Conservation (phyloP, 2,329 filamentous ascomycete genomes). For the Monilinia vaccinii-corymbosi region DNA sequence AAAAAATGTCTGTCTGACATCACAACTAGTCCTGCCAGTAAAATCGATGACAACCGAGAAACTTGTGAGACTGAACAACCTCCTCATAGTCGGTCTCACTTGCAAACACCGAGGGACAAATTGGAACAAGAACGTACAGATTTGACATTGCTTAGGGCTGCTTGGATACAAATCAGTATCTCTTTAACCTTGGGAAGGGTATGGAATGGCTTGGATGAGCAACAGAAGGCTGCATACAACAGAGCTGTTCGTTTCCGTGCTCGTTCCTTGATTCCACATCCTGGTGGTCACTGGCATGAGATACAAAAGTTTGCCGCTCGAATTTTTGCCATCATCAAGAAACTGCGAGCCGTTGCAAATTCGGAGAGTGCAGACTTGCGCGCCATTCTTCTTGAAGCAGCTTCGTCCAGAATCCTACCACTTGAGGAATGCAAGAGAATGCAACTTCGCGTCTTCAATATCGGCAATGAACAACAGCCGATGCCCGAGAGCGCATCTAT, state of each 20-base stretch:
- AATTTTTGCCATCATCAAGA: neutral
- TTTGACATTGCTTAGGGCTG: neutral
- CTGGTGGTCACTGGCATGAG: too few species aligned
- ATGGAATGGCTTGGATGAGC: neutral
- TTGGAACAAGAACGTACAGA: neutral
- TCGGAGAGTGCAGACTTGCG: neutral
- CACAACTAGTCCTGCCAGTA: neutral
- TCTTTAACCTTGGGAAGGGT: neutral
- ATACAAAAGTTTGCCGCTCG: neutral
- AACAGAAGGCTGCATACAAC: neutral
- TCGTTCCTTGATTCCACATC: neutral
- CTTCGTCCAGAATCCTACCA: neutral
- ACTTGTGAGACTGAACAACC: neutral
- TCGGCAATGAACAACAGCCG: too few species aligned
- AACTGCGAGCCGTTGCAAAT: neutral
- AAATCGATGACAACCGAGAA: neutral
- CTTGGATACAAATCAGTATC: neutral
- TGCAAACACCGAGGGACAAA: neutral
- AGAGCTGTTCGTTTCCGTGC: neutral
- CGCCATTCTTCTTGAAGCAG: neutral
- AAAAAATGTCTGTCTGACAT: neutral
- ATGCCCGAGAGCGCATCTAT: too few species aligned
- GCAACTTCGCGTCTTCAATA: too few species aligned
- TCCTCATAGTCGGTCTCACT: neutral
- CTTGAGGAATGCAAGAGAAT: neutral